These are phyloP conservation scores for Carex cristatella DNA, from an alignment of 176 grass and related monocot species.

Conservation along the genomic window DNA sequence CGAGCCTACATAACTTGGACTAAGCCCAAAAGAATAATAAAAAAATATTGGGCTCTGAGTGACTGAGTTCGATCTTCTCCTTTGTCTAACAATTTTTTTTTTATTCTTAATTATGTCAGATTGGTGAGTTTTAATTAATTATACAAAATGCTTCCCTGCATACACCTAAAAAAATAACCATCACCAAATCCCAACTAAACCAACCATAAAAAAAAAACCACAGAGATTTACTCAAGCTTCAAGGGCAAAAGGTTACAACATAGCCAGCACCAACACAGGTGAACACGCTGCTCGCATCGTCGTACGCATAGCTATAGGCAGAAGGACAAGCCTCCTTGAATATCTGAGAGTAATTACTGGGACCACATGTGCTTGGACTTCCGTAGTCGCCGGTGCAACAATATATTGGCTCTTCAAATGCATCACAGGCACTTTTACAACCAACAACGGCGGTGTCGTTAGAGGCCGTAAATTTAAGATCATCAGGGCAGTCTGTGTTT, in stretches of 20 bases:
- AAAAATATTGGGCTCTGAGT: background rate
- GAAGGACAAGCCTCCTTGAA: slow-evolving; percentile 60
- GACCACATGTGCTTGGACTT: slow-evolving; percentile 41
- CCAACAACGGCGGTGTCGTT: slow-evolving; percentile 31
- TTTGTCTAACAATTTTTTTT: background rate
- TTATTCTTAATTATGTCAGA: background rate
- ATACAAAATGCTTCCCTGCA: background rate
- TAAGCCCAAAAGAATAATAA: background rate
- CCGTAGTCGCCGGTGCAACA: slow-evolving; percentile 66
- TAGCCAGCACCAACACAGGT: slow-evolving; percentile 46
- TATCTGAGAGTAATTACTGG: slow-evolving; percentile 57
- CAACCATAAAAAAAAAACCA: background rate
- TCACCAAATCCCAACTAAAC: slow-evolving; percentile 17
- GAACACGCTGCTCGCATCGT: slow-evolving; percentile 65
- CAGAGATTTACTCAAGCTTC: background rate
- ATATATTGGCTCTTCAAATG: slow-evolving; percentile 41
- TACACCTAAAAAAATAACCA: background rate
- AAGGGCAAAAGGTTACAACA: slow-evolving; percentile 65
- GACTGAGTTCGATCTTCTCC: background rate
- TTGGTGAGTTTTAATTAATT: slow-evolving; percentile 13
- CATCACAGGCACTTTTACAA: slow-evolving; percentile 54
- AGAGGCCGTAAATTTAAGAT: slow-evolving; percentile 25
- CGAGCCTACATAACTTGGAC: background rate
- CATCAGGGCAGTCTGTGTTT: slow-evolving; percentile 44
- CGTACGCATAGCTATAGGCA: slow-evolving; percentile 72